phyloP scores from a whole-genome alignment of 148 eudicot genomes.

The Dysphania ambrosioides region DNA sequence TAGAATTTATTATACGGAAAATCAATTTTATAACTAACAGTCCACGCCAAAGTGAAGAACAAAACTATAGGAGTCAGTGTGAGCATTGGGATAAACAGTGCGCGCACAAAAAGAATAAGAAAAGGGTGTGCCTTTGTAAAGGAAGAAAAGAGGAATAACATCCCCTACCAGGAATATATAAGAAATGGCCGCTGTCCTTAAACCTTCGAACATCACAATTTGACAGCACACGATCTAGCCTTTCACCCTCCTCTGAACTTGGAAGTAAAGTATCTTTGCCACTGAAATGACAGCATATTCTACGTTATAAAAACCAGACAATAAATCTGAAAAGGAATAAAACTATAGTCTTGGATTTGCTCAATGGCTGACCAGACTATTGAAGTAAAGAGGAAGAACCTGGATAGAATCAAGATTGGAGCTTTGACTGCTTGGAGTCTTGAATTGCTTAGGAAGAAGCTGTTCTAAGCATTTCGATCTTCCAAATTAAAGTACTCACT shows the following conservation, averaged over 20 bases:
- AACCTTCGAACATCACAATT: slow-evolving; percentile 58
- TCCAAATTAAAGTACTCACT: not conserved
- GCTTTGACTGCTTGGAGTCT: not conserved
- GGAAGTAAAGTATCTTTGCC: slow-evolving; percentile 54
- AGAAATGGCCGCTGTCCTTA: slow-evolving; percentile 49
- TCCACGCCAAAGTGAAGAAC: too few relatives aligned
- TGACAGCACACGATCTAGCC: slow-evolving; percentile 44
- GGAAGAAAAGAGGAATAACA: not conserved
- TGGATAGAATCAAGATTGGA: slow-evolving; percentile 8
- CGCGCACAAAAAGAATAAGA: too few relatives aligned
- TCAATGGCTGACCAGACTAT: not conserved
- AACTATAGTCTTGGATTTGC: too few relatives aligned
- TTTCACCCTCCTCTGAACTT: slow-evolving; percentile 61
- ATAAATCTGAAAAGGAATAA: too few relatives aligned
- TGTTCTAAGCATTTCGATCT: slow-evolving; percentile 5
- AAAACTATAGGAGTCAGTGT: too few relatives aligned
- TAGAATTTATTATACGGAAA: too few relatives aligned
- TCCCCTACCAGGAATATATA: slow-evolving; percentile 65
- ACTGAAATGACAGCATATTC: slow-evolving; percentile 27
- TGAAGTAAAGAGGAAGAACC: not conserved
- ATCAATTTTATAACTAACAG: too few relatives aligned
- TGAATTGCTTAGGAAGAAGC: not conserved
- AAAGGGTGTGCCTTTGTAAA: too few relatives aligned
- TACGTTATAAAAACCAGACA: too few relatives aligned
- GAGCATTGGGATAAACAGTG: too few relatives aligned